Evolutionary conservation across 306 rosid genomes (phyloP).

Genomic region (Abrus pulchellus): DNA sequence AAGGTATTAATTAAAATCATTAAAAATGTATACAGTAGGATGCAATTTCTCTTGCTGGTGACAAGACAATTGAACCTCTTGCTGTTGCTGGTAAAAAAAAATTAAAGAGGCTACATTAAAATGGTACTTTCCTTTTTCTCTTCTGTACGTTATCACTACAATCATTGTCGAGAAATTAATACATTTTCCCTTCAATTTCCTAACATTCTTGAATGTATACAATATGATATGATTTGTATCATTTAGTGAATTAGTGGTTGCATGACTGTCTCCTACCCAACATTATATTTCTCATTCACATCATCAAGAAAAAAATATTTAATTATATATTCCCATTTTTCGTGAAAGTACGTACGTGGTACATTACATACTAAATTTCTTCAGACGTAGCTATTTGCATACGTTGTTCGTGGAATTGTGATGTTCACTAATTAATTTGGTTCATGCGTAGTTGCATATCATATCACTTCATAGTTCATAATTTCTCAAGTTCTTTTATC

Average conservation of each 20-base stretch:
- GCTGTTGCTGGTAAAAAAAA: neutral
- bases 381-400: neutral
- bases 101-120: neutral
- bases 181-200: neutral
- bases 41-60: too few species aligned
- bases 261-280: constrained; percentile 6
- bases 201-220: neutral
- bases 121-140: neutral
- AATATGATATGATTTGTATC: neutral
- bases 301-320: neutral
- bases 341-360: neutral
- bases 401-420: constrained; percentile 7
- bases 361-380: neutral
- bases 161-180: neutral
- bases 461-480: constrained; percentile 26
- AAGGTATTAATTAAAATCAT: too few species aligned
- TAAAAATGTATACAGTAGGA: too few species aligned
- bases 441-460: constrained; percentile 3
- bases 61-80: too few species aligned
- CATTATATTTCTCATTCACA: constrained; percentile 22
- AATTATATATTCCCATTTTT: neutral
- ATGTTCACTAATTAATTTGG: neutral
- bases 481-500: neutral
- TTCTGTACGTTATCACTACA: neutral
- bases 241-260: neutral